Percentiles rank a stretch among this genome's conserved stretches.
phyloP scores from a whole-genome alignment of 2,329 filamentous ascomycete species.

The Venturia oleaginea region DNA sequence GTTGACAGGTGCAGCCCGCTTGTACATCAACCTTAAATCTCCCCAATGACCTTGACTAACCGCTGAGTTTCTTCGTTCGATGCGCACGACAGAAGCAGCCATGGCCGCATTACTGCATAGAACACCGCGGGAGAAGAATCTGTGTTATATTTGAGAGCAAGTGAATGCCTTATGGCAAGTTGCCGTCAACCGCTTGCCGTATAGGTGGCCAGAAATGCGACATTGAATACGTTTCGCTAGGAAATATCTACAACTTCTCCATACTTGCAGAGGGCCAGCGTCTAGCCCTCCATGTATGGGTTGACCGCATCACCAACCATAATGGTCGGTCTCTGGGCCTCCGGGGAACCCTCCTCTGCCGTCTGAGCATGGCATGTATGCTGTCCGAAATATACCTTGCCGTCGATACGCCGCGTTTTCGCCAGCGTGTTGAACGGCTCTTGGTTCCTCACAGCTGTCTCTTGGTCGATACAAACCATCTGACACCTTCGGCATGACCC shows the following conservation, averaged over 20 bases:
- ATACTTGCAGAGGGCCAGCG: not conserved
- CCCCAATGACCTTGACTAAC: not conserved
- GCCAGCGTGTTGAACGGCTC: slow-evolving; percentile 85
- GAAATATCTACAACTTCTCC: not conserved
- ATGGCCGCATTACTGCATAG: not conserved
- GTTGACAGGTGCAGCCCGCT: not conserved
- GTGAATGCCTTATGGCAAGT: not conserved
- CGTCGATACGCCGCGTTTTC: slow-evolving; percentile 74
- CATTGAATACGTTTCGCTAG: too few relatives aligned
- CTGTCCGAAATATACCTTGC: slow-evolving; percentile 82
- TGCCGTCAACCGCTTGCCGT: not conserved
- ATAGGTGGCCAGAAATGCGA: not conserved
- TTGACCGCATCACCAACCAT: slow-evolving; percentile 26
- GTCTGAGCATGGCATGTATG: slow-evolving; percentile 48
- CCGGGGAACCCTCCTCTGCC: slow-evolving; percentile 17
- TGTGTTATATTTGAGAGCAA: not conserved
- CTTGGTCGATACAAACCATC: slow-evolving; percentile 92
- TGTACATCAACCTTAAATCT: not conserved
- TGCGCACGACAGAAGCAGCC: not conserved
- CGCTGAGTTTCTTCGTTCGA: not conserved
- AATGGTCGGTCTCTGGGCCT: slow-evolving; percentile 29
- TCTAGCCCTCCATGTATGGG: slow-evolving; percentile 5
- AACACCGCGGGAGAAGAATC: not conserved
- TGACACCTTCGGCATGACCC: slow-evolving; percentile 84
- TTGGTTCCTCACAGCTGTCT: slow-evolving; percentile 64